phyloP scores from a whole-genome alignment of 345 rosid genomes.

The Draba incana region DNA sequence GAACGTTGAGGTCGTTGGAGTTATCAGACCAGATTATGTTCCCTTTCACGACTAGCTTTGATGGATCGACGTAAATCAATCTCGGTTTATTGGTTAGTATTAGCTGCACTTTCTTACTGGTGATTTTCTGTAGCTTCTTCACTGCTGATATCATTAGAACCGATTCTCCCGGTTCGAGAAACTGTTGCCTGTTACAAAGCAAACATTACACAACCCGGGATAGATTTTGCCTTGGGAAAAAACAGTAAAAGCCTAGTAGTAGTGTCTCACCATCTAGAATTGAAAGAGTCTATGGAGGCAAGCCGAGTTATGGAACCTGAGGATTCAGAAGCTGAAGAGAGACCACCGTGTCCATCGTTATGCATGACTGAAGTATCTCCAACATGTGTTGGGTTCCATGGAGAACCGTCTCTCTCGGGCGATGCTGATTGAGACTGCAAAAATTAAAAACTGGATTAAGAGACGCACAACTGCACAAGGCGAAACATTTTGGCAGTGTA shows the following conservation, averaged over 20 bases:
- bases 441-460: constrained; percentile 23
- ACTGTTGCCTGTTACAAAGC: constrained; percentile 78
- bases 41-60: constrained; percentile 81
- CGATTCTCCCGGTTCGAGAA: constrained; percentile 92
- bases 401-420: constrained; percentile 66
- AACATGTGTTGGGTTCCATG: constrained; percentile 77
- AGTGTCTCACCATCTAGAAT: constrained; percentile 85
- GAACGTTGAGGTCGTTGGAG: constrained; percentile 79
- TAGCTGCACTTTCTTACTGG: constrained; percentile 97
- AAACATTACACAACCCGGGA: not conserved
- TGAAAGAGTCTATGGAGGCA: constrained; percentile 96
- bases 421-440: constrained; percentile 43
- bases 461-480: constrained; percentile 4
- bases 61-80: constrained; percentile 83
- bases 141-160: constrained; percentile 95
- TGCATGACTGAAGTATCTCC: constrained; percentile 64
- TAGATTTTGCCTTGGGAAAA: not conserved
- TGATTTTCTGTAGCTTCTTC: constrained; percentile 84
- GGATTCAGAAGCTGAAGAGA: constrained; percentile 58
- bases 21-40: constrained; percentile 90
- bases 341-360: constrained; percentile 53
- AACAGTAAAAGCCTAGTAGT: constrained; percentile 27
- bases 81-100: constrained; percentile 94
- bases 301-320: constrained; percentile 81
- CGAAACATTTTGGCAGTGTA: not conserved